Conservation (phyloP, 148 eudicot genomes). For the Suaeda aralocaspica region DNA sequence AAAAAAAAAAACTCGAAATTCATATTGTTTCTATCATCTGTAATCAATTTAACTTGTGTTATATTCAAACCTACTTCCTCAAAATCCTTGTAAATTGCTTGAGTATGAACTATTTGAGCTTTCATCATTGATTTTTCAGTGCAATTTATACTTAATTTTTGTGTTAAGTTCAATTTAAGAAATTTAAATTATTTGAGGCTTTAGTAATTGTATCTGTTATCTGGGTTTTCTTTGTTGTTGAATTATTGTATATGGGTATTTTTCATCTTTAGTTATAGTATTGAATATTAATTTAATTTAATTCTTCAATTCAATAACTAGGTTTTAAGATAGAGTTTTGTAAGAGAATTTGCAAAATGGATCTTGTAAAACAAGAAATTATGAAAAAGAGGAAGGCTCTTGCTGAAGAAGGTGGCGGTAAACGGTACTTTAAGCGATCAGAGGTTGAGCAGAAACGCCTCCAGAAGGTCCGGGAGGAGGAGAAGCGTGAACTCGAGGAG, state of each 20-base stretch:
- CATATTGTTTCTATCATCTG: too few species aligned
- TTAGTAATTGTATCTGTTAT: neutral
- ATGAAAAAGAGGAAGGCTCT: slow-evolving; percentile 27
- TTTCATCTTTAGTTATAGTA: neutral
- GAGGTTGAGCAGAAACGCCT: slow-evolving; percentile 79
- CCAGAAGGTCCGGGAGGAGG: slow-evolving; percentile 64
- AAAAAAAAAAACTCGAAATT: too few species aligned
- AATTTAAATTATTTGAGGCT: too few species aligned
- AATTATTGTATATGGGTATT: neutral
- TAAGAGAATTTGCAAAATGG: slow-evolving; percentile 17
- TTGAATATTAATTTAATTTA: neutral
- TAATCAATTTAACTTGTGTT: too few species aligned
- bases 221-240: neutral
- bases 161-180: too few species aligned
- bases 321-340: neutral
- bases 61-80: too few species aligned
- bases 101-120: too few species aligned
- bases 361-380: slow-evolving; percentile 32
- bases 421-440: slow-evolving; percentile 63
- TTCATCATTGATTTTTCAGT: too few species aligned
- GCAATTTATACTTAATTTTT: too few species aligned
- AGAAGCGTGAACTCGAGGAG: slow-evolving; percentile 61
- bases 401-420: slow-evolving; percentile 21
- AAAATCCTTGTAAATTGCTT: too few species aligned
- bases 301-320: neutral